A percentile compares a stretch with the other conserved stretches of the same genome.
Evolutionary conservation across 768 basidiomycete genomes (phyloP).

Genomic region (Polyporus arcularius): DNA sequence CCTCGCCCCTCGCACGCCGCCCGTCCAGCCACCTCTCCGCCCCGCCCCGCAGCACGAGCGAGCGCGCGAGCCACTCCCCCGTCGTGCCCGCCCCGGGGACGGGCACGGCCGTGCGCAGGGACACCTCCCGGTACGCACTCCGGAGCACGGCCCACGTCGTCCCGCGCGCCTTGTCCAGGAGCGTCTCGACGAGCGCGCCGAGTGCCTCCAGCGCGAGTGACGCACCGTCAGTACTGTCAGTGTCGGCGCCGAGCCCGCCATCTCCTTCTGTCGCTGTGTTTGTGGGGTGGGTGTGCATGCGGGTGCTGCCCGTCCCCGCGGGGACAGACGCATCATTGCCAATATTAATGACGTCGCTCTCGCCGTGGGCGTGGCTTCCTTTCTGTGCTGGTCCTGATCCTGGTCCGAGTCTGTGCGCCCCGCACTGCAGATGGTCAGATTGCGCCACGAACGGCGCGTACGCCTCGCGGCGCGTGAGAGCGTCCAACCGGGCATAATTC

Average conservation of each 20-base stretch:
- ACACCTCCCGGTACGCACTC: slow-evolving; percentile 63
- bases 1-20: slow-evolving; percentile 44
- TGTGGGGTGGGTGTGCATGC: too few relatives aligned
- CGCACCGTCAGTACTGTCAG: too few relatives aligned
- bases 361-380: too few relatives aligned
- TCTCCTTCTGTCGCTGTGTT: too few relatives aligned
- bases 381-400: too few relatives aligned
- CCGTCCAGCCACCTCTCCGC: slow-evolving; percentile 57
- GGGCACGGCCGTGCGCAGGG: slow-evolving; percentile 19
- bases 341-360: too few relatives aligned
- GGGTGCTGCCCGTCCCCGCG: too few relatives aligned
- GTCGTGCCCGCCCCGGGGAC: slow-evolving; percentile 10
- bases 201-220: slow-evolving; percentile 44
- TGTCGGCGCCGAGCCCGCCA: too few relatives aligned
- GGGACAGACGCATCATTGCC: too few relatives aligned
- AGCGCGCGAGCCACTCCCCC: slow-evolving; percentile 42
- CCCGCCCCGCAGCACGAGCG: slow-evolving; percentile 21
- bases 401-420: too few relatives aligned
- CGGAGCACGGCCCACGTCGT: slow-evolving; percentile 63
- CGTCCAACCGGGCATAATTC: slow-evolving; percentile 56
- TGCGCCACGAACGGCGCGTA: slow-evolving; percentile 27
- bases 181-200: slow-evolving; percentile 41
- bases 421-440: too few relatives aligned
- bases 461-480: slow-evolving; percentile 38
- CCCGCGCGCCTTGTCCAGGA: slow-evolving; percentile 53